Conservation (phyloP, 2,329 filamentous ascomycete species). For the Xylariomycetidae sp. region DNA sequence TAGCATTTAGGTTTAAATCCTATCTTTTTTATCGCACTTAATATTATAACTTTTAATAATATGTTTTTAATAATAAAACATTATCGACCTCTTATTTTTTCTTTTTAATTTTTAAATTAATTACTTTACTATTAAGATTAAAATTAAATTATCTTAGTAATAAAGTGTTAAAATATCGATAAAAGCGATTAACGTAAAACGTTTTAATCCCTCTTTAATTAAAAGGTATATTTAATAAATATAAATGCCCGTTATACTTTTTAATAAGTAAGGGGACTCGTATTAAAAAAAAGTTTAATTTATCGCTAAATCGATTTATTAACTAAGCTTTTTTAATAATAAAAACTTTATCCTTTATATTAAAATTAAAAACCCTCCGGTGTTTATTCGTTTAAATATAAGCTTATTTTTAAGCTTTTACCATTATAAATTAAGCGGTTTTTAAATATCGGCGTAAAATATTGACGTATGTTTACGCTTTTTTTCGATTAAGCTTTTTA, state of each 20-base stretch:
- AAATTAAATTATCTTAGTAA: not conserved
- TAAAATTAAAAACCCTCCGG: not conserved
- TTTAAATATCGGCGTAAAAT: not conserved
- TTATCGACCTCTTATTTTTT: slow-evolving; percentile 1
- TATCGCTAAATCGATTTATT: slow-evolving; percentile 2
- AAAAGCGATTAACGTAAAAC: not conserved
- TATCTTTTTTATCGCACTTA: slow-evolving; percentile 1
- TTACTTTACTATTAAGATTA: slow-evolving; percentile 1
- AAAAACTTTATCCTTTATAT: not conserved
- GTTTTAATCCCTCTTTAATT: not conserved
- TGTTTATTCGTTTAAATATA: not conserved
- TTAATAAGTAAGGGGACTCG: not conserved
- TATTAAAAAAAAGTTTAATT: slow-evolving; percentile 1
- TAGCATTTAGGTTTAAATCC: not conserved
- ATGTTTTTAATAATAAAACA: not conserved
- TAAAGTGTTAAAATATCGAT: not conserved
- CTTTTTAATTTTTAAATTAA: slow-evolving; percentile 1
- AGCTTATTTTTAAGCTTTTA: not conserved
- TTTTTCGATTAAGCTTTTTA: not conserved
- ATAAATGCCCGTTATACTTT: not conserved
- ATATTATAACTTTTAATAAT: slow-evolving; percentile 2
- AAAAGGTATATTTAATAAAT: not conserved
- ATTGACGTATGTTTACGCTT: not conserved
- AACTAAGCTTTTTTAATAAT: slow-evolving; percentile 2
- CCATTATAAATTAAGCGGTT: not conserved